Percentiles rank a stretch among this genome's conserved stretches.
phyloP scores from a whole-genome alignment of 129 eudicot species.

The sunflower (Helianthus annuus) region DNA sequence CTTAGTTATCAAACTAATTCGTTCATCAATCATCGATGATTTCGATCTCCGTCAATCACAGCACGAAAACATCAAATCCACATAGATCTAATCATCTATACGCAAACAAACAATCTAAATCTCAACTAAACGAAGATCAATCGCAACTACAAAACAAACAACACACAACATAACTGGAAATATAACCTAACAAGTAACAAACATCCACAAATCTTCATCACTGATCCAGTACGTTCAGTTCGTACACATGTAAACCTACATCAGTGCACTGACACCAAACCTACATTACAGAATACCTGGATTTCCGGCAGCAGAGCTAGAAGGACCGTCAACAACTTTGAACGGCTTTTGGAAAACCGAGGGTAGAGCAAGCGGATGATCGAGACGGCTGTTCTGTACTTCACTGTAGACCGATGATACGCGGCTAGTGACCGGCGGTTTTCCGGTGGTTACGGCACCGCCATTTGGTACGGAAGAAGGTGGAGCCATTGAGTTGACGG shows the following conservation, averaged over 20 bases:
- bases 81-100: slow-evolving; percentile 15
- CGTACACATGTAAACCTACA: neutral
- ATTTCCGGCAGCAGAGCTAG: slow-evolving; percentile 86
- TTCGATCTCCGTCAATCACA: slow-evolving; percentile 13
- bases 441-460: slow-evolving; percentile 35
- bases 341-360: slow-evolving; percentile 60
- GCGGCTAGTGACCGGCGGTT: slow-evolving; percentile 52
- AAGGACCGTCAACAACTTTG: slow-evolving; percentile 70
- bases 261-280: neutral
- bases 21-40: too few relatives aligned
- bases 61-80: neutral
- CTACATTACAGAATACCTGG: slow-evolving; percentile 56
- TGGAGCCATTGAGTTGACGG: slow-evolving; percentile 50
- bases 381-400: slow-evolving; percentile 91
- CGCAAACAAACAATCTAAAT: slow-evolving; percentile 6
- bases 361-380: slow-evolving; percentile 80
- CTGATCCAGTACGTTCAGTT: neutral
- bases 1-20: neutral
- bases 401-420: slow-evolving; percentile 79
- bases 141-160: too few relatives aligned
- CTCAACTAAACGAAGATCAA: neutral
- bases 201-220: slow-evolving; percentile 16
- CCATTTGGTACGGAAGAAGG: slow-evolving; percentile 55
- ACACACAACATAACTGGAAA: neutral
- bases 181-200: neutral